Evolutionary conservation across 1,284 basidiomycete genomes (phyloP), one percentile per base, ranked within the genome.

Genomic region (Heterobasidion irregulare): DNA sequence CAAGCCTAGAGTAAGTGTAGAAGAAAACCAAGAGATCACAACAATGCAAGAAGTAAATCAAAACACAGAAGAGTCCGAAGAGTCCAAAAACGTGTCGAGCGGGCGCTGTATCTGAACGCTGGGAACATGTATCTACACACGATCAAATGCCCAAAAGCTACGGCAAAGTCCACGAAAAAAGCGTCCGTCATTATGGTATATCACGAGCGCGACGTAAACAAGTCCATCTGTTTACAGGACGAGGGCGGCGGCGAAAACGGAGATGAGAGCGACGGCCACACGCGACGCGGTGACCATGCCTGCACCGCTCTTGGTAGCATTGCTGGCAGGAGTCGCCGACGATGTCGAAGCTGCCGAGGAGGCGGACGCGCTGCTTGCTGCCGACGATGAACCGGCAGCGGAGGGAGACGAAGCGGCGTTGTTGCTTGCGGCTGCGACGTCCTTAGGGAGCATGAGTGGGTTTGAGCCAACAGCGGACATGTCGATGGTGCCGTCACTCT

Each of bases 401-500:
- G 53, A 33, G 13, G 56, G 44, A 35, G 56, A 44, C 13, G 54
- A n/a, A 6, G 63, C 61, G 16, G 67, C 64, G 53, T 63, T 65
- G 57, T 65, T 61, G 54, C 72, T 72, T 50, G 64, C 65, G 62
- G 65, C 64, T 58, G 70, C 67, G 60, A 86, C 68, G 63, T 86
- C 84, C 56, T 72, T 67, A 58, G 84, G 85, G 59, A 84, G 68
- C 73, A 76, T 76, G 58, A 84, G 63, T 36, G 82, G 77, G 45
- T 74, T 77, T 61, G 64, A 62, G 55, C 63, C 69, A 47, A 72
- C 63, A 53, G 66, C 66, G 65, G 71, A 69, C 55, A 85, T 70
- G 70, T 83, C 72, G 66, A 86, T 66, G 12, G 68, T 67, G 58
- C 83, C 83, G 64, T 81, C 75, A 3, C 65, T 65, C 54, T 73